These are phyloP conservation scores for Jatropha podagrica DNA, from an alignment of 441 rosid species.

Conservation along the genomic window DNA sequence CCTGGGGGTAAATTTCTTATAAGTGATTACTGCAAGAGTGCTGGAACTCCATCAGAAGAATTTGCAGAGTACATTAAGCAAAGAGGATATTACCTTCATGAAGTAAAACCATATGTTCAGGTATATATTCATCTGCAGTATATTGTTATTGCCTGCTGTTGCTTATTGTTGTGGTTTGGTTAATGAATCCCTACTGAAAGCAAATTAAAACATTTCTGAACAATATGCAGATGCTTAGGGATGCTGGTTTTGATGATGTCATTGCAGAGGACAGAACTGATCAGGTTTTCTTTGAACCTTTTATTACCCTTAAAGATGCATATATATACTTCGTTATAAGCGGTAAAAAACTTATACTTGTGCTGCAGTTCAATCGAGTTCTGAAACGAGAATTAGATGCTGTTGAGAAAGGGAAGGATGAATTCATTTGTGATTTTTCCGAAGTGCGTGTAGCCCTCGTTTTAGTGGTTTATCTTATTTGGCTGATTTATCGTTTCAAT, in stretches of 20 bases:
- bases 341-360: conserved; percentile 11
- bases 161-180: neutral
- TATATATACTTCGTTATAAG: neutral
- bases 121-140: conserved; percentile 33
- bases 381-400: conserved; percentile 60
- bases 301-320: neutral
- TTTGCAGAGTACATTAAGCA: conserved; percentile 74
- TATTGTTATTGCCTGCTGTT: neutral
- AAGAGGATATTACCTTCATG: conserved; percentile 98
- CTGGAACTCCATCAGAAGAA: conserved; percentile 69
- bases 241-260: conserved; percentile 79
- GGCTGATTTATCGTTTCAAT: neutral
- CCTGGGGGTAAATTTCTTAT: conserved; percentile 97
- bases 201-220: conserved; percentile 1
- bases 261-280: conserved; percentile 86
- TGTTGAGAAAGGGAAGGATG: conserved; percentile 68
- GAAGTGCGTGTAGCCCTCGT: conserved; percentile 38
- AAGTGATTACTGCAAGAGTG: conserved; percentile 81
- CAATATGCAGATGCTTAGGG: conserved; percentile 65
- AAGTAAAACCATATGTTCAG: conserved; percentile 78
- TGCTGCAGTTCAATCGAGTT: conserved; percentile 66
- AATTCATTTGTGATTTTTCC: conserved; percentile 70
- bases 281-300: conserved; percentile 47
- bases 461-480: neutral
- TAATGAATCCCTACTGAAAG: neutral